phyloP scores from a whole-genome alignment of 2,329 filamentous ascomycete genomes.

The Penicillium sp. region DNA sequence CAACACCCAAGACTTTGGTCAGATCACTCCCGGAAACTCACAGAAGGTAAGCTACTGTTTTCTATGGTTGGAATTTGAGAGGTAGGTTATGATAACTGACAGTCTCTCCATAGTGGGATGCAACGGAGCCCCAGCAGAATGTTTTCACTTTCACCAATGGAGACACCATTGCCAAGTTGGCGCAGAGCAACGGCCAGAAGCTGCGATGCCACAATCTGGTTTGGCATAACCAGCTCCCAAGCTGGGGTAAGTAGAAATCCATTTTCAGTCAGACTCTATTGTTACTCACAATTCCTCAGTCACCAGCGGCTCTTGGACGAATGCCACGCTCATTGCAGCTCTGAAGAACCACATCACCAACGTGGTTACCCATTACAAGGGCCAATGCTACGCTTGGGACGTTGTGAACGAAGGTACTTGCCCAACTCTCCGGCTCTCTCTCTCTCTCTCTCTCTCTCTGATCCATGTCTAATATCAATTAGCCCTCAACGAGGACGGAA shows the following conservation, averaged over 20 bases:
- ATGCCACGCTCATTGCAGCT: conserved; percentile 57
- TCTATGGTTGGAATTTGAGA: no score
- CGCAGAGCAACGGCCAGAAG: conserved; percentile 46
- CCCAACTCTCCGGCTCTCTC: no score
- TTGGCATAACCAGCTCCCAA: conserved; percentile 52
- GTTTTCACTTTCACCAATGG: conserved; percentile 62
- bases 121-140: conserved; percentile 59
- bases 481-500: conserved; percentile 51
- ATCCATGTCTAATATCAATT: not conserved
- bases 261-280: conserved; percentile 45
- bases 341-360: conserved; percentile 52
- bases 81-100: not conserved
- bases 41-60: conserved; percentile 47
- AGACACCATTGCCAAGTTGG: conserved; percentile 51
- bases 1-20: conserved; percentile 64
- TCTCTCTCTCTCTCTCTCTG: not conserved
- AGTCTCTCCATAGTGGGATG: conserved; percentile 55
- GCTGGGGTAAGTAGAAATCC: conserved; percentile 54
- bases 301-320: conserved; percentile 57
- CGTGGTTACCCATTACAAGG: conserved; percentile 40
- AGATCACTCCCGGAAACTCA: conserved; percentile 65
- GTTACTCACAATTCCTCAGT: conserved; percentile 32
- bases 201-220: conserved; percentile 65
- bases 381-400: conserved; percentile 43
- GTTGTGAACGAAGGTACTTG: conserved; percentile 42